Percentiles rank a stretch among this genome's conserved stretches.
These are phyloP conservation scores for Staphylotrichum tortipilum DNA, from an alignment of 495 filamentous ascomycete species.

Conservation along the genomic window DNA sequence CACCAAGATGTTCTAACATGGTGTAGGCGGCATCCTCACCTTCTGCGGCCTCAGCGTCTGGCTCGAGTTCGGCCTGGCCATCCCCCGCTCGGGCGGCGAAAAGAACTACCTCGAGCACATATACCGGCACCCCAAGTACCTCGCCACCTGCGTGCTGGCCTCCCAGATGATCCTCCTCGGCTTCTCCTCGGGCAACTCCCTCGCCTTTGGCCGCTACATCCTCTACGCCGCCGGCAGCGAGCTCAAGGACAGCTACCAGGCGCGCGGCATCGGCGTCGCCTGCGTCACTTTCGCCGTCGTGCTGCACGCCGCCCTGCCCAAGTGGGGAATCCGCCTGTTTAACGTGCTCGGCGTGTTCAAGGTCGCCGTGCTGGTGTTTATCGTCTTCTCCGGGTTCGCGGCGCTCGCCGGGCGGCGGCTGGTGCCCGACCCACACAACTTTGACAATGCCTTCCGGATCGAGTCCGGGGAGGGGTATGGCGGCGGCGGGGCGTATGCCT, in stretches of 20 bases:
- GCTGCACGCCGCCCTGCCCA: slow-evolving; percentile 48
- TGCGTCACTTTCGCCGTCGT: slow-evolving; percentile 45
- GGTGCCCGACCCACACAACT: slow-evolving; percentile 21
- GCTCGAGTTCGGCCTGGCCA: slow-evolving; percentile 43
- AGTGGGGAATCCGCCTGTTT: slow-evolving; percentile 54
- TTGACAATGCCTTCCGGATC: slow-evolving; percentile 20
- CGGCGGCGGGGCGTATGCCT: slow-evolving; percentile 30
- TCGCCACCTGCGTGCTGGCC: slow-evolving; percentile 53
- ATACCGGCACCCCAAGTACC: slow-evolving; percentile 50
- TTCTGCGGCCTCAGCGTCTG: slow-evolving; percentile 17
- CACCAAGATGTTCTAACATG: no score
- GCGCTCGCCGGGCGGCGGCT: slow-evolving; percentile 26
- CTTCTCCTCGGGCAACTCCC: slow-evolving; percentile 51
- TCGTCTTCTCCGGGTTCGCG: slow-evolving; percentile 52
- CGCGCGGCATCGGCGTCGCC: slow-evolving; percentile 51
- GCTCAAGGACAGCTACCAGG: slow-evolving; percentile 48
- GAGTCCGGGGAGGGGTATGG: slow-evolving; percentile 9
- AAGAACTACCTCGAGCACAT: slow-evolving; percentile 58
- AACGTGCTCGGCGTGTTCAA: slow-evolving; percentile 60
- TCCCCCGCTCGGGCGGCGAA: slow-evolving; percentile 45
- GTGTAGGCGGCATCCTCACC: neutral
- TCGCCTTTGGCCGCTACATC: slow-evolving; percentile 60
- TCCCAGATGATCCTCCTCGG: slow-evolving; percentile 48
- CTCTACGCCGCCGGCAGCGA: slow-evolving; percentile 50
- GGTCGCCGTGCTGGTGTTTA: slow-evolving; percentile 52